Conservation (phyloP, 179 eudicot species). For the Carnegiea gigantea region DNA sequence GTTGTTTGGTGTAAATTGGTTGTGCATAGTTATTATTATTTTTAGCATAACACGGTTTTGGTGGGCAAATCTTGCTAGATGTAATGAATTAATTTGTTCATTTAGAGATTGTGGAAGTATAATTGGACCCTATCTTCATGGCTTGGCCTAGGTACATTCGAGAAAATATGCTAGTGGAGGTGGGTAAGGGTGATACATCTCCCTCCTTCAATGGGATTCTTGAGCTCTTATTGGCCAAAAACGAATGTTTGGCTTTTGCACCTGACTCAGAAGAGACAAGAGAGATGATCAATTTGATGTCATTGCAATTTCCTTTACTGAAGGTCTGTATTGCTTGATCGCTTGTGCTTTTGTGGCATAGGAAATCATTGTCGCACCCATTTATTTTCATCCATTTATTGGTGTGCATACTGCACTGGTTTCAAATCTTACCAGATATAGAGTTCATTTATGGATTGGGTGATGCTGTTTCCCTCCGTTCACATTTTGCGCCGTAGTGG, state of each 20-base stretch:
- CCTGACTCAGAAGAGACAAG: conserved; percentile 81
- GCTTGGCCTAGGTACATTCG: conserved; percentile 57
- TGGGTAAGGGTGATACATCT: conserved; percentile 70
- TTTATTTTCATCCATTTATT: background rate
- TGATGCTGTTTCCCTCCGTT: background rate
- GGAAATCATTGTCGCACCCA: background rate
- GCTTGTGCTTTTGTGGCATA: background rate
- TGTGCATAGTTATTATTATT: background rate
- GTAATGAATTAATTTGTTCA: conserved; percentile 7
- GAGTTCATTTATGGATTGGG: background rate
- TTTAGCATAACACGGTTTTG: background rate
- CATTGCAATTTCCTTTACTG: conserved; percentile 72
- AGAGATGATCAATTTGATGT: conserved; percentile 66
- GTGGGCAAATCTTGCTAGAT: background rate
- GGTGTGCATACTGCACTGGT: background rate
- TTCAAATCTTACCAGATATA: background rate
- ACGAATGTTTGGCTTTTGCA: conserved; percentile 81
- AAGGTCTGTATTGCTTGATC: conserved; percentile 46
- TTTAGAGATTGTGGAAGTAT: background rate
- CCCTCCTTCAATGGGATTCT: conserved; percentile 65
- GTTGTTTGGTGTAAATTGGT: background rate
- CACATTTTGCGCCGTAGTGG: background rate
- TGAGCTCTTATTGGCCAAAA: conserved; percentile 49
- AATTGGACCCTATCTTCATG: conserved; percentile 15
- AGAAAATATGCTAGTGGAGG: conserved; percentile 84